Evolutionary conservation across 139 green algal species (phyloP), one percentile per base, ranked within the genome.

Genomic region (Volvox reticuliferus): DNA sequence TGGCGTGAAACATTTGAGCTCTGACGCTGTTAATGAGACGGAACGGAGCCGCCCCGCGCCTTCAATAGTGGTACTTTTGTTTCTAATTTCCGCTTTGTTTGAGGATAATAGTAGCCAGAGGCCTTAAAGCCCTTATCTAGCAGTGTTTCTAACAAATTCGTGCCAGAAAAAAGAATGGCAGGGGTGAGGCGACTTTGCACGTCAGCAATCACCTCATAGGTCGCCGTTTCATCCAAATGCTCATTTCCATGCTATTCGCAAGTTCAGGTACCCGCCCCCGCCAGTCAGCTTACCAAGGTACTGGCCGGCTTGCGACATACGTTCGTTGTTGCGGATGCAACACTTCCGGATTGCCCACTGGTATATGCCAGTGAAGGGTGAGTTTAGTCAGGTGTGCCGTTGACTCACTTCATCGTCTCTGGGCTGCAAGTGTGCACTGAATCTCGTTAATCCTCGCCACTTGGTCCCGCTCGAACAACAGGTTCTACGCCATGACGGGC

Each of bases 401-500:
- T 24, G 6, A 73, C 24, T 28, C 21, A 73, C 65, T 5, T 73
- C 24, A 9, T 12, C 65, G 21, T 28, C 24, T 73, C 65, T 24
- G 65, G 65, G 21, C 65, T 24, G 65, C 6, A 28, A 73, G 65
- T 3, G 65, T 30, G 65, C 6, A 73, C 2, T 73, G 35, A 65
- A 71, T 1, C 44, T 71, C 20, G 79, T 62, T 73, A 37, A 65
- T 30, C 0, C 21, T 83, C 36, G 24, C 61, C 68, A 3, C 32
- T 55, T 1, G 30, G 12, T 30, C 33, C 32, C 32, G 13, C 30
- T 61, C 24, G 26, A 0, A 79, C 63, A 88, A 91, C 94, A 98
- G 97, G 68, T 99, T 99, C 87, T 97, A 99, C 36, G 69, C 96
- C 26, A 99, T 99, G 97, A 99, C 98, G 35, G 98, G 98, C 0